Evolutionary conservation across 164 flowering plant genomes (phyloP).

Genomic region (Chloranthus sessilifolius): DNA sequence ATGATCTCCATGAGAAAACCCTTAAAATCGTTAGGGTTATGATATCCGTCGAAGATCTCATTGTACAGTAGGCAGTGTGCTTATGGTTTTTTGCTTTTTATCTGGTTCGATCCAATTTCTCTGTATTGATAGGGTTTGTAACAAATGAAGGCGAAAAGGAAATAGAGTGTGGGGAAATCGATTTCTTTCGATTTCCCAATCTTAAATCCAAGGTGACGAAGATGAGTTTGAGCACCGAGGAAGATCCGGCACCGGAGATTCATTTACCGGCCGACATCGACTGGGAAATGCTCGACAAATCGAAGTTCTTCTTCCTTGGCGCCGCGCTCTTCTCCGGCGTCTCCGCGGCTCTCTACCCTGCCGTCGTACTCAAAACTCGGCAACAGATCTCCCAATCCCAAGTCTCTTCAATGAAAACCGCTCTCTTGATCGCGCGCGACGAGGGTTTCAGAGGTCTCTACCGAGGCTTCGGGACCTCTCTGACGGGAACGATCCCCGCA

Average conservation of each 20-base stretch:
- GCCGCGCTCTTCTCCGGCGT: constrained; percentile 84
- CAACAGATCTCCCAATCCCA: constrained; percentile 48
- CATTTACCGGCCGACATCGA: constrained; percentile 78
- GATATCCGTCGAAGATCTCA: background rate
- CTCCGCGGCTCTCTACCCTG: constrained; percentile 55
- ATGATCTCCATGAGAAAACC: background rate
- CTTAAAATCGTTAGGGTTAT: background rate
- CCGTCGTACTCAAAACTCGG: constrained; percentile 57
- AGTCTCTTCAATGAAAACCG: constrained; percentile 34
- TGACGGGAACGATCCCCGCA: constrained; percentile 82
- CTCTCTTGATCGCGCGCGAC: constrained; percentile 29
- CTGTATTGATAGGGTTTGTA: background rate
- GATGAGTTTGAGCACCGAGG: constrained; percentile 62
- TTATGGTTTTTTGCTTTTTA: background rate
- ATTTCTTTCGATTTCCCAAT: background rate
- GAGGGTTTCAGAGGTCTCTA: constrained; percentile 74
- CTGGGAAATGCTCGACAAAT: constrained; percentile 90
- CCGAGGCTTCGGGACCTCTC: constrained; percentile 73
- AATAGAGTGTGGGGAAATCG: background rate
- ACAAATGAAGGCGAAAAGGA: background rate
- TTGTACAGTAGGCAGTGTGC: background rate
- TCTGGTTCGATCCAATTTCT: background rate
- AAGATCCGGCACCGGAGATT: constrained; percentile 56
- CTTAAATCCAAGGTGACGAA: constrained; percentile 32
- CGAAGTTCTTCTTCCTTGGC: constrained; percentile 80